Percentiles rank a stretch among this genome's conserved stretches.
phyloP scores from a whole-genome alignment of 2,329 filamentous ascomycete genomes.

The Clonostachys byssicola region DNA sequence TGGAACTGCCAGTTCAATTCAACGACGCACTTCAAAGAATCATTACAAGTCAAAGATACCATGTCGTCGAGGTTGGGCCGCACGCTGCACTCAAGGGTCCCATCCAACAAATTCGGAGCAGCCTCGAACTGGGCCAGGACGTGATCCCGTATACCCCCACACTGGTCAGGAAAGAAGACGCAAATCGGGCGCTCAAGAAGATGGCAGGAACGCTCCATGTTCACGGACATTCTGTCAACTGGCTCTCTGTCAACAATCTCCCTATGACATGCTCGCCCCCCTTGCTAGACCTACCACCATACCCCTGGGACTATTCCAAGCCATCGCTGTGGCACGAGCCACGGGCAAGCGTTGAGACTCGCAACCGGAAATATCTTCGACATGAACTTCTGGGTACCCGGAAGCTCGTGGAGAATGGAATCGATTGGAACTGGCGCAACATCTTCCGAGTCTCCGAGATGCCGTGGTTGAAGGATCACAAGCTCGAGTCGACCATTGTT shows the following conservation, averaged over 20 bases:
- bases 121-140: conserved; percentile 1
- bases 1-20: conserved; percentile 8
- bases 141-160: too few species aligned
- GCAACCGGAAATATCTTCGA: conserved; percentile 32
- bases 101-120: conserved; percentile 22
- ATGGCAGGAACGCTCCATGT: not conserved
- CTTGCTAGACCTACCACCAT: conserved; percentile 33
- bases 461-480: conserved; percentile 36
- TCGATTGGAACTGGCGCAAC: conserved; percentile 4
- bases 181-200: not conserved
- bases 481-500: conserved; percentile 27
- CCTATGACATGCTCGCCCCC: not conserved
- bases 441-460: conserved; percentile 1
- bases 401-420: conserved; percentile 15
- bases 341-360: conserved; percentile 20
- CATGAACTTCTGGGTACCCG: conserved; percentile 36
- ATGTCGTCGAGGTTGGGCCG: conserved; percentile 7
- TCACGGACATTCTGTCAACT: not conserved
- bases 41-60: conserved; percentile 12
- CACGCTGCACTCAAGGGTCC: conserved; percentile 7
- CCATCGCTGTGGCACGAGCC: not conserved
- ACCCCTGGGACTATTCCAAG: conserved; percentile 12
- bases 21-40: conserved; percentile 2
- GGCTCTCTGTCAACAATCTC: not conserved
- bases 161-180: not conserved